These are phyloP conservation scores for Corylus heterophylla DNA, from an alignment of 306 rosid species.

Conservation along the genomic window DNA sequence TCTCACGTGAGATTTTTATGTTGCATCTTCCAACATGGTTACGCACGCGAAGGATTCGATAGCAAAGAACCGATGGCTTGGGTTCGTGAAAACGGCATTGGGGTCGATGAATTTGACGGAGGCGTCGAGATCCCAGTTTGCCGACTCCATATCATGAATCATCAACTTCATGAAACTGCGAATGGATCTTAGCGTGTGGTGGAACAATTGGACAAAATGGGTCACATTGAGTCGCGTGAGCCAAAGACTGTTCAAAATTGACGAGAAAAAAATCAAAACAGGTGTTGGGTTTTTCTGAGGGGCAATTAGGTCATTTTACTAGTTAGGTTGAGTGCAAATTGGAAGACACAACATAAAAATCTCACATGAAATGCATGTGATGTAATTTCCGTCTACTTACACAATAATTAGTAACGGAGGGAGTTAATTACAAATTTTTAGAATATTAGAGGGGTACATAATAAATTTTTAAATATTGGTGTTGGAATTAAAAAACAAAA, in stretches of 20 bases:
- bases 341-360: no score
- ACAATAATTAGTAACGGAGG: no score
- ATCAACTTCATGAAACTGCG: slow-evolving; percentile 60
- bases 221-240: slow-evolving; percentile 39
- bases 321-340: no score
- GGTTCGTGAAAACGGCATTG: slow-evolving; percentile 45
- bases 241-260: slow-evolving; percentile 53
- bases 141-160: slow-evolving; percentile 79
- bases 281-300: no score
- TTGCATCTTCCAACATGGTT: slow-evolving; percentile 44
- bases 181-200: slow-evolving; percentile 46
- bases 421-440: no score
- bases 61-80: slow-evolving; percentile 51
- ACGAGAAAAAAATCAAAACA: neutral
- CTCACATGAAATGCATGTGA: no score
- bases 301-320: no score
- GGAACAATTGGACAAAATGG: slow-evolving; percentile 64
- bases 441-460: no score
- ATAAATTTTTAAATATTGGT: no score
- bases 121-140: slow-evolving; percentile 81
- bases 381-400: no score
- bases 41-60: slow-evolving; percentile 74
- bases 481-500: no score
- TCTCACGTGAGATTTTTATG: no score
- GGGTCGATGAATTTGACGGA: slow-evolving; percentile 68